These are phyloP conservation scores for Theileria sp. DNA, from an alignment of 169 alveolate genomes.

Conservation along the genomic window DNA sequence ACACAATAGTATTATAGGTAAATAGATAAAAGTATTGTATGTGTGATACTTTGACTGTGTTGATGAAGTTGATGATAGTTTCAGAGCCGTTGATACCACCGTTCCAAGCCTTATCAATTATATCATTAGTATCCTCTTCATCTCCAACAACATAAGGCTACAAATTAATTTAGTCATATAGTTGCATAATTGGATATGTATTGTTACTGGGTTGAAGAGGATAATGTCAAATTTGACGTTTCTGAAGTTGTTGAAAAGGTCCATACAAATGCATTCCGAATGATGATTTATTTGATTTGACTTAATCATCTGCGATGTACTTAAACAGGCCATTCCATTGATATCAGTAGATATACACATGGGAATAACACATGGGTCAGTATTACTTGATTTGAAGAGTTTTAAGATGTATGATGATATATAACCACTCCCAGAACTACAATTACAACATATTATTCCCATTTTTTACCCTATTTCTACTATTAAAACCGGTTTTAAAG, in stretches of 20 bases:
- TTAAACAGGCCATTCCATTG: constrained; percentile 31
- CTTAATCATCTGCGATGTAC: constrained; percentile 13
- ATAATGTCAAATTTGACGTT: constrained; percentile 28
- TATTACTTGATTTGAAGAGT: neutral
- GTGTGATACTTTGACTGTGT: constrained; percentile 23
- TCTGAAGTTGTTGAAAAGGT: constrained; percentile 9
- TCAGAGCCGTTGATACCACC: constrained; percentile 63
- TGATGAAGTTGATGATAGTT: constrained; percentile 39
- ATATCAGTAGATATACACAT: constrained; percentile 42
- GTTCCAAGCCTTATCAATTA: constrained; percentile 55
- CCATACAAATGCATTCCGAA: constrained; percentile 32
- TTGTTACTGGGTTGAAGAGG: constrained; percentile 60
- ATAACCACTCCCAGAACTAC: constrained; percentile 66
- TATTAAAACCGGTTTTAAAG: neutral
- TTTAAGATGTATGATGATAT: constrained; percentile 45
- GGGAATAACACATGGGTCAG: constrained; percentile 1
- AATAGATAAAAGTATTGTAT: neutral
- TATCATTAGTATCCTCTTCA: neutral
- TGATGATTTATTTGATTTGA: constrained; percentile 4
- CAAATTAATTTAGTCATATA: too few relatives aligned
- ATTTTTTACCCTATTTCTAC: constrained; percentile 12
- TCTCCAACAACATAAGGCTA: constrained; percentile 64
- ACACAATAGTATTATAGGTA: neutral
- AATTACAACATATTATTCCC: constrained; percentile 8
- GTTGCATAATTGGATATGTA: too few relatives aligned